phyloP scores from a whole-genome alignment of 2,329 filamentous ascomycete species.

The Ophiognomonia clavigignenti-juglandacearum region DNA sequence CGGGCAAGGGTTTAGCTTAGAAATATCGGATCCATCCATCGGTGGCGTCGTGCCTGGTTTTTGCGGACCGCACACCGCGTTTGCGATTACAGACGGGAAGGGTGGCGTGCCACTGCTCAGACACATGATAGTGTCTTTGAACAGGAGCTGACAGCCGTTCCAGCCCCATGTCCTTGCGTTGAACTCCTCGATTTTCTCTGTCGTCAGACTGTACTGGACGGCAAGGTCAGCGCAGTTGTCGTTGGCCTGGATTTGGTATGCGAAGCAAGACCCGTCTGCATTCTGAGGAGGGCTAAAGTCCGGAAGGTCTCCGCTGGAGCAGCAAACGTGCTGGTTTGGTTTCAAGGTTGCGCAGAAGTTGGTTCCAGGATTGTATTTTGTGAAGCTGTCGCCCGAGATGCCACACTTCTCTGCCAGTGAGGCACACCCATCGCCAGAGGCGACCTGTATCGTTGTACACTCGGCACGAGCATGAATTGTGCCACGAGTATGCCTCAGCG shows the following conservation, averaged over 20 bases:
- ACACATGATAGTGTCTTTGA: constrained; percentile 27
- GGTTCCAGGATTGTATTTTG: constrained; percentile 16
- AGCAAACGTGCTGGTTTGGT: constrained; percentile 26
- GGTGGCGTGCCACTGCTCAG: constrained; percentile 30
- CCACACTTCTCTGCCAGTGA: not conserved
- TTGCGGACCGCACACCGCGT: constrained; percentile 31
- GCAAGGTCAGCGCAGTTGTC: constrained; percentile 33
- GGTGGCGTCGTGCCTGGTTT: constrained; percentile 8
- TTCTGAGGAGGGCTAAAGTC: constrained; percentile 26
- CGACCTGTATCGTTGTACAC: not conserved
- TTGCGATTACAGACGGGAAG: constrained; percentile 28
- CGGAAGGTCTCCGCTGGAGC: constrained; percentile 26
- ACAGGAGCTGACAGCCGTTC: constrained; percentile 25
- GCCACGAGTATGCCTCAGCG: no score
- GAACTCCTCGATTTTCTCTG: constrained; percentile 30
- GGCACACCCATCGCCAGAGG: not conserved
- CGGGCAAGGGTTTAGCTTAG: constrained; percentile 21
- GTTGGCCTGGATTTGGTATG: constrained; percentile 23
- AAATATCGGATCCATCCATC: not conserved
- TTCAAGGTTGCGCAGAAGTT: constrained; percentile 19
- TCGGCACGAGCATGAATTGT: no score
- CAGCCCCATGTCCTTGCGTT: constrained; percentile 38
- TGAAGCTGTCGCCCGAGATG: constrained; percentile 13
- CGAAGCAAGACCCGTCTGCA: constrained; percentile 28
- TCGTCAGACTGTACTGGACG: constrained; percentile 27